A percentile compares a stretch with the other conserved stretches of the same genome.
phyloP scores from a whole-genome alignment of 129 eudicot species.

The Apium graveolens region DNA sequence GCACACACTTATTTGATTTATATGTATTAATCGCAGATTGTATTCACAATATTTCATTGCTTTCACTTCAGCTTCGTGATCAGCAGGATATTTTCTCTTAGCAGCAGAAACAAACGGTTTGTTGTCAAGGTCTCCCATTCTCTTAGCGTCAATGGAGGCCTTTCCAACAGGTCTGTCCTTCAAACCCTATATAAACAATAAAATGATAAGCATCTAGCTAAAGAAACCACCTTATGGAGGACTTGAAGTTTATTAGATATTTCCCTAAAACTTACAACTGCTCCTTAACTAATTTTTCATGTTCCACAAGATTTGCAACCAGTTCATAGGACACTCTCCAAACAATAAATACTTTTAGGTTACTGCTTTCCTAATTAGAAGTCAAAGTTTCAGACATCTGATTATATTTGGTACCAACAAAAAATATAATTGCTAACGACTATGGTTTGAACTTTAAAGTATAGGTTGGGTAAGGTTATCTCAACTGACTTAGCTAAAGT shows the following conservation, averaged over 20 bases:
- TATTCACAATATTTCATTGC: constrained; percentile 47
- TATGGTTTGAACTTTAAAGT: not conserved
- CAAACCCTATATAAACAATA: constrained; percentile 27
- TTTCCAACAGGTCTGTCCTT: constrained; percentile 10
- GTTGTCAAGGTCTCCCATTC: constrained; percentile 59
- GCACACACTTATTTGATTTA: too few species aligned
- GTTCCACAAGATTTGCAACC: not conserved
- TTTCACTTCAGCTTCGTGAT: constrained; percentile 33
- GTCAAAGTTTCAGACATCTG: not conserved
- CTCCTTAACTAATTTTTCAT: not conserved
- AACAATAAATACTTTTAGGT: not conserved
- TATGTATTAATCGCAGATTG: too few species aligned
- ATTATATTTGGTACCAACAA: not conserved
- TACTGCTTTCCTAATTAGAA: not conserved
- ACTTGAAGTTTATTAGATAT: not conserved
- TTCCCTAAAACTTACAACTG: not conserved
- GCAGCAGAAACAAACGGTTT: constrained; percentile 37
- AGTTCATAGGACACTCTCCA: not conserved
- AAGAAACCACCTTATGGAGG: not conserved
- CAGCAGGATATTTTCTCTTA: constrained; percentile 33
- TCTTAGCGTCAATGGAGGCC: constrained; percentile 42
- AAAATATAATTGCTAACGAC: not conserved
- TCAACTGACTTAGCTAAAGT: not conserved
- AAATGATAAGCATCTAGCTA: not conserved
- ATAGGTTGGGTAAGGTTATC: not conserved